Evolutionary conservation across 2,329 filamentous ascomycete species (phyloP).

Genomic region (Colletotrichum cereale): DNA sequence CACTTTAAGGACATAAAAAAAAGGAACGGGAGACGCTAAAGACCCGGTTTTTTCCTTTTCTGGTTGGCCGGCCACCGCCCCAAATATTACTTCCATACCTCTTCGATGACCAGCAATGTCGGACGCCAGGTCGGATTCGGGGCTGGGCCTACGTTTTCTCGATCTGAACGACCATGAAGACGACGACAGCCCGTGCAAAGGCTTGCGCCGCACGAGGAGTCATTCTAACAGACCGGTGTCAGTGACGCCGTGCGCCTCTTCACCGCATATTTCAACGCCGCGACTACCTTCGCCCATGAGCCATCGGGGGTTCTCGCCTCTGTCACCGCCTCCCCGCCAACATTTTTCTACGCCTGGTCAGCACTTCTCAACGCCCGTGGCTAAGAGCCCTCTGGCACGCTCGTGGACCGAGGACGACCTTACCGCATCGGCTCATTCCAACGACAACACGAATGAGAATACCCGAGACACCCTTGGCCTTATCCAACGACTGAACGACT

Average conservation of each 20-base stretch:
- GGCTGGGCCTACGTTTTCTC: conserved; percentile 40
- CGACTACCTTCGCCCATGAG: conserved; percentile 45
- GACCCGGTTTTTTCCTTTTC: conserved; percentile 32
- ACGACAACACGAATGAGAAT: conserved; percentile 34
- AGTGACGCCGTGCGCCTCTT: conserved; percentile 32
- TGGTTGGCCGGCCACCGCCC: conserved; percentile 37
- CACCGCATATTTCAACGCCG: conserved; percentile 43
- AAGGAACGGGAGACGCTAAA: conserved; percentile 22
- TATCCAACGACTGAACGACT: conserved; percentile 54
- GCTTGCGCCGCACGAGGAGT: conserved; percentile 29
- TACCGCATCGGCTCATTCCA: conserved; percentile 35
- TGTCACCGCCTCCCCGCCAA: conserved; percentile 47
- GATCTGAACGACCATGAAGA: conserved; percentile 39
- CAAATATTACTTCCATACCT: conserved; percentile 17
- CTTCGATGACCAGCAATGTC: conserved; percentile 39
- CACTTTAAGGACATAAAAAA: conserved; percentile 12
- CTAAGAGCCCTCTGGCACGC: conserved; percentile 38
- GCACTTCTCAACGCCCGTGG: conserved; percentile 45
- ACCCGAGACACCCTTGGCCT: conserved; percentile 57
- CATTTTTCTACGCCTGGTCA: conserved; percentile 45
- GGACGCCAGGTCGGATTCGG: conserved; percentile 39
- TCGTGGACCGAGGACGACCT: conserved; percentile 41
- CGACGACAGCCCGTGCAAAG: conserved; percentile 39
- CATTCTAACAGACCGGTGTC: conserved; percentile 17
- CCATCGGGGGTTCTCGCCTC: conserved; percentile 48